These are phyloP conservation scores for Candida coquimbonensis DNA, from an alignment of 805 yeast genomes.

Conservation along the genomic window DNA sequence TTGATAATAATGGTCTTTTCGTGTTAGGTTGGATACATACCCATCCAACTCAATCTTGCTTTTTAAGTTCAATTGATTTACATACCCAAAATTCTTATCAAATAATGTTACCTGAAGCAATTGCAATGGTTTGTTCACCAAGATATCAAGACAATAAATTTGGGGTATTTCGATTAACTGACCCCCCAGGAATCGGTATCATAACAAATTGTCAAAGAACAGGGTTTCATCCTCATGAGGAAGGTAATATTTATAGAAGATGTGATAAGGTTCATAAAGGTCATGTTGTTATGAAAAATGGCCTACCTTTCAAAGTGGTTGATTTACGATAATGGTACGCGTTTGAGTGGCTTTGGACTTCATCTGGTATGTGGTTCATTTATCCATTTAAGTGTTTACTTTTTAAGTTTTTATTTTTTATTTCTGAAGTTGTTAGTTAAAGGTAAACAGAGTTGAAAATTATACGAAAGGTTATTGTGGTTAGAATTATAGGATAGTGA, in stretches of 20 bases:
- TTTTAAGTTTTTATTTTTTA: no score
- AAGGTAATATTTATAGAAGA: constrained; percentile 39
- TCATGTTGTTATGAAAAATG: constrained; percentile 40
- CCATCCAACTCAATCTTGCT: constrained; percentile 69
- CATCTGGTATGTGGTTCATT: no score
- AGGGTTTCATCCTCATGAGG: constrained; percentile 60
- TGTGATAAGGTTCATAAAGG: constrained; percentile 37
- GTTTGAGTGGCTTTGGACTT: no score
- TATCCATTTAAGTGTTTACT: no score
- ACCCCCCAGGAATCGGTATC: constrained; percentile 55
- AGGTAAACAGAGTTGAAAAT: no score
- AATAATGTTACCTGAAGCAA: constrained; percentile 61
- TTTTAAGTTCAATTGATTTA: constrained; percentile 56
- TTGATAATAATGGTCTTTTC: constrained; percentile 49
- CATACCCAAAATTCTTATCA: constrained; percentile 67
- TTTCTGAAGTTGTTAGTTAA: no score
- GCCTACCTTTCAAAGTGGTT: constrained; percentile 39
- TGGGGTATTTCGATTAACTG: constrained; percentile 56
- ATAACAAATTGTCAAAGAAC: constrained; percentile 42
- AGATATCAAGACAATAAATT: constrained; percentile 32
- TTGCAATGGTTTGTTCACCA: constrained; percentile 64
- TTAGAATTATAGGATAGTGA: no score
- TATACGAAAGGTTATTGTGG: no score
- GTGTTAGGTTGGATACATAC: constrained; percentile 74
- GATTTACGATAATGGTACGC: constrained; percentile 35